Evolutionary conservation across 176 grass and related monocot species (phyloP).

Genomic region (Themeda triandra): DNA sequence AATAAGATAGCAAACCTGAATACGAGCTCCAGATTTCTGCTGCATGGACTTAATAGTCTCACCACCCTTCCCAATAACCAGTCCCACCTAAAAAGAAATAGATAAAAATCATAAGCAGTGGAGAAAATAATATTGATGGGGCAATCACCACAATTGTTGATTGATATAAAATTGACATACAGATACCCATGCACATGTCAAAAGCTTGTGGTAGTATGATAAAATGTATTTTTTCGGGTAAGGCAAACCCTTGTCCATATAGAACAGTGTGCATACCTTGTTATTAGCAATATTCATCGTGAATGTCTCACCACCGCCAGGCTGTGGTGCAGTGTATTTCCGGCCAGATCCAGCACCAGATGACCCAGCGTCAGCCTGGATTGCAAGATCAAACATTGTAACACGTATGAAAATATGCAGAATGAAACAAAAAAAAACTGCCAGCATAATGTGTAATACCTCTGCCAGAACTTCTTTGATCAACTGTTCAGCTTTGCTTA

Average conservation of each 20-base stretch:
- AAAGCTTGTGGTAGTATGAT: neutral
- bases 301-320: slow-evolving; percentile 70
- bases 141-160: neutral
- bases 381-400: neutral
- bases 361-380: slow-evolving; percentile 74
- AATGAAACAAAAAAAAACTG: neutral
- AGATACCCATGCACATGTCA: neutral
- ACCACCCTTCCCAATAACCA: slow-evolving; percentile 94
- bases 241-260: neutral
- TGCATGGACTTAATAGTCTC: slow-evolving; percentile 98
- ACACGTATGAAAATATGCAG: neutral
- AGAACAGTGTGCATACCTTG: slow-evolving; percentile 49
- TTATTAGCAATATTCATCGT: slow-evolving; percentile 92
- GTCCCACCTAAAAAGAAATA: slow-evolving; percentile 58
- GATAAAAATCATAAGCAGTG: neutral
- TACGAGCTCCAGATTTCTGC: slow-evolving; percentile 78
- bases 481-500: slow-evolving; percentile 83
- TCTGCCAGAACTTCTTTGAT: slow-evolving; percentile 84
- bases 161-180: neutral
- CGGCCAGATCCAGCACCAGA: slow-evolving; percentile 54
- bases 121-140: neutral
- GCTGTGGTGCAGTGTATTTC: slow-evolving; percentile 51
- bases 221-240: neutral
- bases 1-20: slow-evolving; percentile 62
- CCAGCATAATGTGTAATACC: slow-evolving; percentile 24